Base-by-base conservation (phyloP, 805 yeast genomes). In the Scheffersomyces stipitis region DNA sequence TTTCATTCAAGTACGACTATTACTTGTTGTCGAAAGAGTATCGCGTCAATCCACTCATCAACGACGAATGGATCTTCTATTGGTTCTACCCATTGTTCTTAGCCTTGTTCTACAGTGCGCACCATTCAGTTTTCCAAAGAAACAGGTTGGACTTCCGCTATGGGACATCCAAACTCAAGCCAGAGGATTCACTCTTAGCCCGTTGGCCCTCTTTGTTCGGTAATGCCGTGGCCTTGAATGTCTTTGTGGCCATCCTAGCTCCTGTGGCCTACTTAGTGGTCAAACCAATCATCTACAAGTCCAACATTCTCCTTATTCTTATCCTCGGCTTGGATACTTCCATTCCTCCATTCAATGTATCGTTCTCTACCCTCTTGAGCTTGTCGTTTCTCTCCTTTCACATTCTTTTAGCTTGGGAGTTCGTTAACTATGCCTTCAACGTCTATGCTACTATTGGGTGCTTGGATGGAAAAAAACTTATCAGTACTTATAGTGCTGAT, bases 401-500 rank as follows among this genome's bases (percentile, higher is more conserved):
- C n/a, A 43, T 64, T 15, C 56, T 63, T 26, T 51, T 68, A 26
- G 47, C 56, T 8, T 77, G 84, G 77, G 89, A 84, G 49, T 31
- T 73, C 6, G 54, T 75, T 16, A 81, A 81, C 51, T 71, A 76
- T 38, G 60, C 80, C 1, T 84, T 75, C 52, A 69, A 79, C 49
- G 83, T 83, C 2, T 83, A 82, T 52, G 72, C 86, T 38, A 73
- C 83, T 10, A 73, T 83, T 45, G 91, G 93, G 2, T 84, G 91
- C 54, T 52, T 85, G 34, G 83, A 81, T 48, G 80, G 82, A 32
- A 78, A 76, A 14, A 76, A 75, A 39, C 77, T 86, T 14, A 68
- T 85, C 6, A 75, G 83, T 30, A 58, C 76, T 9, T 73, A 77
- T 18, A 72, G 83, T 12, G 62, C 81, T 0, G 80, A 77, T 34